Percentiles rank a stretch among this genome's conserved stretches.
These are phyloP conservation scores for Pseudozyma thailandica DNA, from an alignment of 1,284 basidiomycete genomes.

Conservation along the genomic window DNA sequence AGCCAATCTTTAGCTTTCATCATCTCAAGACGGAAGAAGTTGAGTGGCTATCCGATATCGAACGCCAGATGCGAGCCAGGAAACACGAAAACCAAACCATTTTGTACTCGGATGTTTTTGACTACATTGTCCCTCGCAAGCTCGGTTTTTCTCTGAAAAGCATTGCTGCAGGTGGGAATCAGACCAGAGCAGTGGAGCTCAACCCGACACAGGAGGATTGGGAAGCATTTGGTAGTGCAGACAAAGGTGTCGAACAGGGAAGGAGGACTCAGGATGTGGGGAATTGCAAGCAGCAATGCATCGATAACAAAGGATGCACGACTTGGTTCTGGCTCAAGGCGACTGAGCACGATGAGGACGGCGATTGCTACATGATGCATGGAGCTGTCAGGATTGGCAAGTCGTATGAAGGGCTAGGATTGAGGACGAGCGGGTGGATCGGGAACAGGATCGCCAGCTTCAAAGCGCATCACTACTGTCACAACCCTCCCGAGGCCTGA, in stretches of 20 bases:
- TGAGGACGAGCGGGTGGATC: conserved; percentile 37
- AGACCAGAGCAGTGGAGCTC: conserved; percentile 1
- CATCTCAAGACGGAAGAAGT: conserved; percentile 26
- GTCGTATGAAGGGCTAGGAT: conserved; percentile 14
- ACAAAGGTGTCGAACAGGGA: conserved; percentile 8
- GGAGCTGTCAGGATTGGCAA: conserved; percentile 23
- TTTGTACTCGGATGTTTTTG: conserved; percentile 27
- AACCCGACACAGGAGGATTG: conserved; percentile 20
- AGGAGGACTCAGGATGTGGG: not conserved
- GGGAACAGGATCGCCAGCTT: conserved; percentile 12
- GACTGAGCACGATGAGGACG: conserved; percentile 6
- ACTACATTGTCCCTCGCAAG: conserved; percentile 10
- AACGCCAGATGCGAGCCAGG: conserved; percentile 6
- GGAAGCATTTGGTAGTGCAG: conserved; percentile 20
- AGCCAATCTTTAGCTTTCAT: conserved; percentile 31
- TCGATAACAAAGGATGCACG: conserved; percentile 17
- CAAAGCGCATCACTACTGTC: conserved; percentile 18
- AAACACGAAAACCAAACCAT: conserved; percentile 12
- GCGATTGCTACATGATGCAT: conserved; percentile 29
- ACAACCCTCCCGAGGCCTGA: conserved; percentile 17
- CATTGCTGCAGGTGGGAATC: not conserved
- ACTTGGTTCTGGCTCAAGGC: conserved; percentile 36
- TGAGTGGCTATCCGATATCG: conserved; percentile 2
- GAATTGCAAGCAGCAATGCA: conserved; percentile 16
- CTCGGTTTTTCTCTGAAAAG: conserved; percentile 4